Conservation (phyloP, 495 filamentous ascomycete species). For the Podospora fimiseda region DNA sequence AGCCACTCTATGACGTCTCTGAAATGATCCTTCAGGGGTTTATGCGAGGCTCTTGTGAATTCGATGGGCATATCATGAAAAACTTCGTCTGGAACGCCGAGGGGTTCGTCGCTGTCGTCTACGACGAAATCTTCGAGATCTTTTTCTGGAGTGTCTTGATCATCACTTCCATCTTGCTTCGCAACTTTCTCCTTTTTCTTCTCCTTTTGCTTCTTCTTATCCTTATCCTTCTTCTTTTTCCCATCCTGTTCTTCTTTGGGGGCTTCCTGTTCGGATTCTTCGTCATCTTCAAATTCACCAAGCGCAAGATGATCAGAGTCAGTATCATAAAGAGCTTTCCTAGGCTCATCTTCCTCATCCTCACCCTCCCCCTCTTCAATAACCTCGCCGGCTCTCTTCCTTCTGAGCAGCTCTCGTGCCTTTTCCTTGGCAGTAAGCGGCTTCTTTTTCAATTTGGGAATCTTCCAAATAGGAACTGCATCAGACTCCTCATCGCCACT, state of each 20-base stretch:
- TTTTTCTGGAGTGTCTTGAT: constrained; percentile 41
- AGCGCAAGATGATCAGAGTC: constrained; percentile 35
- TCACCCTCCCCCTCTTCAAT: constrained; percentile 34
- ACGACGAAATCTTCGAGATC: constrained; percentile 68
- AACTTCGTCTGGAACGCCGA: constrained; percentile 53
- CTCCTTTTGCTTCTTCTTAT: constrained; percentile 11
- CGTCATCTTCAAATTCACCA: constrained; percentile 44
- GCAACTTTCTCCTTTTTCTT: constrained; percentile 8
- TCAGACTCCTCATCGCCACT: constrained; percentile 3
- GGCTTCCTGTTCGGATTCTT: constrained; percentile 19
- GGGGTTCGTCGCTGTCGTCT: constrained; percentile 55
- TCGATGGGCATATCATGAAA: constrained; percentile 56
- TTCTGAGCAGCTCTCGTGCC: constrained; percentile 22
- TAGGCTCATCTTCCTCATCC: constrained; percentile 33
- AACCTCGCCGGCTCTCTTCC: constrained; percentile 49
- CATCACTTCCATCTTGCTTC: constrained; percentile 2
- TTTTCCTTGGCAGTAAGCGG: constrained; percentile 23
- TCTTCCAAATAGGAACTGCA: neutral
- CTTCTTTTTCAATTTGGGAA: constrained; percentile 5
- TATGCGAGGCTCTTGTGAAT: constrained; percentile 59
- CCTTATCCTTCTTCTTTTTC: constrained; percentile 11
- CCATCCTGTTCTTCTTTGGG: constrained; percentile 10
- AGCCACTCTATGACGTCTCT: constrained; percentile 76
- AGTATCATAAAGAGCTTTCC: constrained; percentile 36
- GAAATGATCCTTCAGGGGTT: constrained; percentile 71